phyloP scores from a whole-genome alignment of 441 rosid genomes.

The Rhodomyrtus psidioides region DNA sequence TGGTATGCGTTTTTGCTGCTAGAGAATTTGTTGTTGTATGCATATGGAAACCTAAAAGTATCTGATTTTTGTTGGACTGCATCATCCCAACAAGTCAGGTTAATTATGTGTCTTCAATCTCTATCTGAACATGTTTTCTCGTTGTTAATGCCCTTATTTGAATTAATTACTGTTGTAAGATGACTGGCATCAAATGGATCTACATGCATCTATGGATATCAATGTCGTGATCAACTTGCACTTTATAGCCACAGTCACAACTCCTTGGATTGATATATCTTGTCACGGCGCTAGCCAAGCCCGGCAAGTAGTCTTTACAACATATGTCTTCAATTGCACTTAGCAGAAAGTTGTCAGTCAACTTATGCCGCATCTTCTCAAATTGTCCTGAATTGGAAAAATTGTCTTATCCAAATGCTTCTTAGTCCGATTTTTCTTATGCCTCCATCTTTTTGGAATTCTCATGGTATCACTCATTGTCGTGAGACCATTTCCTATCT shows the following conservation, averaged over 20 bases:
- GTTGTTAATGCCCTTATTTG: neutral
- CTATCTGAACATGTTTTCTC: neutral
- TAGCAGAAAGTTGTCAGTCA: too few species aligned
- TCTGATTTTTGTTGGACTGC: conserved; percentile 97
- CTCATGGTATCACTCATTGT: too few species aligned
- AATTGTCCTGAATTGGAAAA: too few species aligned
- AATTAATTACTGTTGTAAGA: neutral
- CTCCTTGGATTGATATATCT: neutral
- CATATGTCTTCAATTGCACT: too few species aligned
- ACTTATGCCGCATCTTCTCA: too few species aligned
- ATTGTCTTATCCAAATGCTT: too few species aligned
- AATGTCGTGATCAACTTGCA: neutral
- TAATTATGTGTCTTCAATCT: conserved; percentile 19
- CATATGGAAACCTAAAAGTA: conserved; percentile 76
- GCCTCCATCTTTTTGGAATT: too few species aligned
- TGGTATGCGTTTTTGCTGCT: conserved; percentile 40
- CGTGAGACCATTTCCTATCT: too few species aligned
- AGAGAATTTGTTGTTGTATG: conserved; percentile 81
- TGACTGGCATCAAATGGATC: neutral
- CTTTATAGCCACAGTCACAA: neutral
- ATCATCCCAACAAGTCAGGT: conserved; percentile 91
- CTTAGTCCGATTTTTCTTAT: too few species aligned
- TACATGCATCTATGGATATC: neutral
- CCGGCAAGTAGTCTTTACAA: neutral
- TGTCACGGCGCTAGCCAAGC: neutral